A percentile compares a stretch with the other conserved stretches of the same genome.
Evolutionary conservation across 2,329 filamentous ascomycete species (phyloP).

Genomic region (Xylariales sp.): DNA sequence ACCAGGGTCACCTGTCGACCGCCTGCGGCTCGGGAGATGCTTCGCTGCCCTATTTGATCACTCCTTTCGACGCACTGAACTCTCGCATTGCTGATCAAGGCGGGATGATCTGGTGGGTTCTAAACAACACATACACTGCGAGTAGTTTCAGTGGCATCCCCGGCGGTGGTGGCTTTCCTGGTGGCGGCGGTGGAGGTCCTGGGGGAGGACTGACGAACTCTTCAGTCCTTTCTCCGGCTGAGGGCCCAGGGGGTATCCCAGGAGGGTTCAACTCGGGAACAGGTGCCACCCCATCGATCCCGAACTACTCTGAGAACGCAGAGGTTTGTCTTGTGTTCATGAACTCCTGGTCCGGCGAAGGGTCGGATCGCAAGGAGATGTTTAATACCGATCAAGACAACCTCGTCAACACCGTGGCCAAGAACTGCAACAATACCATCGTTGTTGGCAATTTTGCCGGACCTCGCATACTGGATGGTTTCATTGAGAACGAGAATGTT

Average conservation of each 20-base stretch:
- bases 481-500: conserved; percentile 52
- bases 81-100: conserved; percentile 35
- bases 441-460: conserved; percentile 64
- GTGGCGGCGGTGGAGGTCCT: not conserved
- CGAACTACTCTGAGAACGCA: conserved; percentile 2
- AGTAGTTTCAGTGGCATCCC: not conserved
- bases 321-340: conserved; percentile 6
- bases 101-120: conserved; percentile 37
- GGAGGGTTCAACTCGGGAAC: conserved; percentile 1
- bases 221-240: not conserved
- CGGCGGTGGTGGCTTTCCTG: not conserved
- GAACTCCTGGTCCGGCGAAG: conserved; percentile 5
- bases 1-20: conserved; percentile 35
- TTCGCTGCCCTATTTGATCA: conserved; percentile 48
- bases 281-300: not conserved
- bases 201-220: not conserved
- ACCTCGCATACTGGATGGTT: conserved; percentile 53
- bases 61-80: conserved; percentile 47
- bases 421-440: conserved; percentile 62
- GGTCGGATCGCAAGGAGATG: conserved; percentile 2
- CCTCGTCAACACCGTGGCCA: conserved; percentile 55
- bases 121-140: conserved; percentile 26
- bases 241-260: not conserved
- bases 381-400: not conserved
- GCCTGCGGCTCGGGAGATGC: conserved; percentile 50